Evolutionary conservation across 2,329 filamentous ascomycete genomes (phyloP).

Genomic region (Cordyceps cateniannulata): DNA sequence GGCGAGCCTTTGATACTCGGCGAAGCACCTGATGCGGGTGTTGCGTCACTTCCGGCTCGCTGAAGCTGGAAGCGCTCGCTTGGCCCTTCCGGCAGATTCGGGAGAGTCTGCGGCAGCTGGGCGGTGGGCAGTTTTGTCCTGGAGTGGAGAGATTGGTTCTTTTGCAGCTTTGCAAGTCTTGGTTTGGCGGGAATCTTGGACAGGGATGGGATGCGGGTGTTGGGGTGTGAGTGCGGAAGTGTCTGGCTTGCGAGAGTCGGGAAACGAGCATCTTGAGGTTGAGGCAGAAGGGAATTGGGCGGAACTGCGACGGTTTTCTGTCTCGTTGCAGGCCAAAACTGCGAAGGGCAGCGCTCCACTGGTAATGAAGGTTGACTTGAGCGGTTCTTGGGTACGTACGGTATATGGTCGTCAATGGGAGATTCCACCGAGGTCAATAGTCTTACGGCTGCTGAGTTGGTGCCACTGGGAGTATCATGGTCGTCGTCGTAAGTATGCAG

Average conservation of each 20-base stretch:
- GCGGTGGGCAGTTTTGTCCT: conserved; percentile 23
- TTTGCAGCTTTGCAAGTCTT: conserved; percentile 45
- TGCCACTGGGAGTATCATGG: conserved; percentile 39
- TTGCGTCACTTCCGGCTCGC: neutral
- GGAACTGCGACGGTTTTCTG: conserved; percentile 11
- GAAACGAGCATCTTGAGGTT: conserved; percentile 1
- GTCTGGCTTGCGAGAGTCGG: neutral
- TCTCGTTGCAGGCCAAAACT: conserved; percentile 3
- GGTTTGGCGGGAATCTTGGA: conserved; percentile 4
- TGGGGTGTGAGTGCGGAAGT: neutral
- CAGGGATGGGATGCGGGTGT: neutral
- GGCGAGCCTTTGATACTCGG: neutral
- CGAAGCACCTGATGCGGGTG: too few relatives aligned
- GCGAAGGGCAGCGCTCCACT: neutral
- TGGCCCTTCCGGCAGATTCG: conserved; percentile 45
- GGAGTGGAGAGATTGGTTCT: conserved; percentile 22
- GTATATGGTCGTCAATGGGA: conserved; percentile 35
- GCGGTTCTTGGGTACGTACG: conserved; percentile 43
- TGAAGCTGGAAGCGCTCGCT: conserved; percentile 26
- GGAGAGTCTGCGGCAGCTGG: conserved; percentile 35
- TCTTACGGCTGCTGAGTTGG: conserved; percentile 49
- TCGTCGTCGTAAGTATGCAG: conserved; percentile 52
- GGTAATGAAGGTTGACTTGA: conserved; percentile 14
- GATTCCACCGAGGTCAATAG: conserved; percentile 59
- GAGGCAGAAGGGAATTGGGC: neutral